These are phyloP conservation scores for Amanita brunnescens DNA, from an alignment of 768 basidiomycete genomes.

Conservation along the genomic window DNA sequence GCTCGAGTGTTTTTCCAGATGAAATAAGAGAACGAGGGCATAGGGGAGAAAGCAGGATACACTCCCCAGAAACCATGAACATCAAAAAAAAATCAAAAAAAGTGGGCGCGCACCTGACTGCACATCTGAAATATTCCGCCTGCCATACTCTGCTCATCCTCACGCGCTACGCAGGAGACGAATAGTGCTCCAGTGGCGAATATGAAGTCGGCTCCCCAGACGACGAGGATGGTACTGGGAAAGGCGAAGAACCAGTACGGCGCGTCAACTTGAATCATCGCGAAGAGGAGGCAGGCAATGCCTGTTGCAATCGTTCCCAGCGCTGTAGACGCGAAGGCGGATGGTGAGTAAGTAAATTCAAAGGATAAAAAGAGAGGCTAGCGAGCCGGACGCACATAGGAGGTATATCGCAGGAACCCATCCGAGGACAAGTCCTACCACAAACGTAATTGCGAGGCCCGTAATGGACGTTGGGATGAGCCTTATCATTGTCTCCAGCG, in stretches of 20 bases:
- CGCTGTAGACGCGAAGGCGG: background rate
- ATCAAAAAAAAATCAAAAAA: too few species aligned
- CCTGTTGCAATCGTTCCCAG: conserved; percentile 52
- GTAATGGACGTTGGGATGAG: conserved; percentile 64
- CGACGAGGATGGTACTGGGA: conserved; percentile 52
- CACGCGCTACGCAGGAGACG: conserved; percentile 55
- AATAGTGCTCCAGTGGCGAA: conserved; percentile 68
- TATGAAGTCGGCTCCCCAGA: conserved; percentile 76
- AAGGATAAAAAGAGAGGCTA: conserved; percentile 10
- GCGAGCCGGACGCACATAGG: conserved; percentile 30
- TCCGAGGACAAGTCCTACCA: conserved; percentile 54
- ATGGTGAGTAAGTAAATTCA: background rate
- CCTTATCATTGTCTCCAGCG: conserved; percentile 54
- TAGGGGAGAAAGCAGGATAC: too few species aligned
- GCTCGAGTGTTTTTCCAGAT: background rate
- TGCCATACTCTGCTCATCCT: conserved; percentile 67
- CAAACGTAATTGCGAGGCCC: conserved; percentile 53
- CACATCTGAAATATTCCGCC: conserved; percentile 75
- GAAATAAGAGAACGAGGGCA: too few species aligned
- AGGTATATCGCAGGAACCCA: conserved; percentile 48
- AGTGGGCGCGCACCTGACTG: conserved; percentile 49
- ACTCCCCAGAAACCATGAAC: too few species aligned
- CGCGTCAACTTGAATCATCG: conserved; percentile 45
- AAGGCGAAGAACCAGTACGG: conserved; percentile 75
- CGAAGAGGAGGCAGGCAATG: conserved; percentile 54